Base-by-base conservation (phyloP, 768 basidiomycete genomes). In the Russula sp. region DNA sequence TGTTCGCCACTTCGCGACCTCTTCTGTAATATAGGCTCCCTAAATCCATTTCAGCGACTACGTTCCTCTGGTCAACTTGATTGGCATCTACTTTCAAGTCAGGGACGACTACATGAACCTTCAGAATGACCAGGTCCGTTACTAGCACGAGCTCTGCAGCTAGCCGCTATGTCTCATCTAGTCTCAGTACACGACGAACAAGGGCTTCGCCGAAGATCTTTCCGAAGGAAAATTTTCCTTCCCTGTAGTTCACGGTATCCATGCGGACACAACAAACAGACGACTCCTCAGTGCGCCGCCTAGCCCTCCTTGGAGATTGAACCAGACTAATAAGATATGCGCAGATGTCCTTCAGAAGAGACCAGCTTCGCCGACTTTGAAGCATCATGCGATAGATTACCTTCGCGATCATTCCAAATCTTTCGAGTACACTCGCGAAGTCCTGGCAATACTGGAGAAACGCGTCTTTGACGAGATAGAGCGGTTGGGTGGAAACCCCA, bases 141-240 rank as follows among this genome's bases (percentile, higher is more conserved):
- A 50, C 47, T 9, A 48, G 22, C 13, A 22, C 35, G 14, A 50
- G 53, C 34, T 20, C 32, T 8, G 4, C 6, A 55, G 6, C 20
- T 10, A 9, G 16, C 8, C 31, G 16, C 8, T 8, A 13, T 37
- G 31, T 37, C 63, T 63, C 39, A 50, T 42, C 27, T 11, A 13
- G 37, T 45, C 34, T 9, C 66, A 96, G 92, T 98, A 98, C 70
- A 77, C 85, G 2, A 82, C 83, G 48, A 90, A 88, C 72, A 91
- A 91, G 71, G 89, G 89, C 2, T 96, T 91, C 73, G 91, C 90
- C 0, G 95, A 98, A 74, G 96, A 98, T 71, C 78, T 98, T 14
- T 88, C 91, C 0, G 96, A 98, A 76, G 96, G 96, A 7, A 98
- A 98, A 73, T 98, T 98, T 77, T 95, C 92, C 4, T 98, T 98